A percentile compares a stretch with the other conserved stretches of the same genome.
Evolutionary conservation across 2,329 filamentous ascomycete genomes (phyloP).

Genomic region (Neonectria sp.): DNA sequence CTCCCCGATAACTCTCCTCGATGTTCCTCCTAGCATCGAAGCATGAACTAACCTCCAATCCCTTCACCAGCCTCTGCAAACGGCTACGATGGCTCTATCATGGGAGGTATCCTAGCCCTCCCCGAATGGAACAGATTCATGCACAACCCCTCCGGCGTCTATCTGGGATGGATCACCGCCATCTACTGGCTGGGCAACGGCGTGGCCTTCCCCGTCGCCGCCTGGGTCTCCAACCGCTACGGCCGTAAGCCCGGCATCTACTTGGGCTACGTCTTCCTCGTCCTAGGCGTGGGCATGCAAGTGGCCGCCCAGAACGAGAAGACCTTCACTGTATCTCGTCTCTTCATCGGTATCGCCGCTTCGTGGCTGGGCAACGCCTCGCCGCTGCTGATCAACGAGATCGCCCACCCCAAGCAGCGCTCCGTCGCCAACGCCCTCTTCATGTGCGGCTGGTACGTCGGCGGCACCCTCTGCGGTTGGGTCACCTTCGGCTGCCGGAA

Average conservation of each 20-base stretch:
- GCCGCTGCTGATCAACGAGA: conserved; percentile 36
- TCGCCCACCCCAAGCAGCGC: conserved; percentile 34
- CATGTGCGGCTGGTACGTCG: conserved; percentile 40
- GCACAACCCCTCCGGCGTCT: conserved; percentile 34
- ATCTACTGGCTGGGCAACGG: conserved; percentile 45
- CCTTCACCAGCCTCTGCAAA: conserved; percentile 29
- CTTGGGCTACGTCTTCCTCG: conserved; percentile 34
- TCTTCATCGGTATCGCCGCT: conserved; percentile 35
- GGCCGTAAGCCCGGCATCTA: conserved; percentile 33
- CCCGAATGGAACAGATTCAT: conserved; percentile 42
- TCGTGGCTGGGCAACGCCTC: conserved; percentile 34
- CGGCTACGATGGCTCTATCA: conserved; percentile 32
- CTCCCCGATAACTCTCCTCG: background rate
- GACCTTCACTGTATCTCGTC: conserved; percentile 33
- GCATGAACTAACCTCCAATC: background rate
- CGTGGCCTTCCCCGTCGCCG: conserved; percentile 34
- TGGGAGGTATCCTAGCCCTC: conserved; percentile 37
- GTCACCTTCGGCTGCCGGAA: conserved; percentile 38
- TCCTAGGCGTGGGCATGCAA: conserved; percentile 36
- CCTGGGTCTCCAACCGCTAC: conserved; percentile 31
- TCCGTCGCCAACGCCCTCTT: conserved; percentile 34
- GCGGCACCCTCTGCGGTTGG: conserved; percentile 38
- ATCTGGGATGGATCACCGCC: conserved; percentile 44
- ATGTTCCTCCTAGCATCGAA: too few species aligned
- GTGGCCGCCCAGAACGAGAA: conserved; percentile 31